Base-by-base conservation (phyloP, 2,329 filamentous ascomycete species). In the Aspergillus sp. region DNA sequence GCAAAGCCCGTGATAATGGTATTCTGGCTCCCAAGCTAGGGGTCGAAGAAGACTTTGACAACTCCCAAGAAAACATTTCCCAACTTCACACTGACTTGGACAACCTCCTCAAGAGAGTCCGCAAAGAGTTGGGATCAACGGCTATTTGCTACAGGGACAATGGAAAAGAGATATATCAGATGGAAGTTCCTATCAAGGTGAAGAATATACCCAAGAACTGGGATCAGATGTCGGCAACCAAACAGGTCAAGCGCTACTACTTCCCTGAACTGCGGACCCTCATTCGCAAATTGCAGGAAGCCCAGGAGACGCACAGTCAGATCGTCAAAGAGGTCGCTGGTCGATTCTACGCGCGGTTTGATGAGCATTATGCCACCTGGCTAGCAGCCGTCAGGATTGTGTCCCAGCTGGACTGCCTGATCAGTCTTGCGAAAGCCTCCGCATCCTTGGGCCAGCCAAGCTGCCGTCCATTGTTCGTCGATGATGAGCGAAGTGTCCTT, bases 151-250 rank as follows among this genome's bases (percentile, higher is more conserved):
- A 86, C 63, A 85, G 85, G 23, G 90, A 97, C 66, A 88, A 95
- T 6, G 94, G 94, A 56, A 99, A 99, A 70, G 94, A 99, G 66
- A 90, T 99, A 48, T 97, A 96, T 73, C 93, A 99, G 72, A 80
- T 99, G 10, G 94, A 99, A 69, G 88, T 90, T 0, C 93, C 94
- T 0, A 77, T 82, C 64, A 96, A 94, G 71, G 78, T 89, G 65
- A 96, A 95, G 71, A 85, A 74, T 53, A 76, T 99, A 2, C 94
- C 94, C 0, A 88, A 88, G 59, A 84, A 78, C 63, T 99, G 94
- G 92, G 87, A 91, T 58, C 93, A 97, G 67, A 97, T 97, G 91
- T 97, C 94, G 4, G 88, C 92, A 0, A 97, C 94, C 0, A 84
- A 88, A 57, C 85, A 87, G 52, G 89, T 95, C 65, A 97, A 96